Percentiles rank a stretch among this genome's conserved stretches.
phyloP scores from a whole-genome alignment of 2,329 filamentous ascomycete genomes.

The Polychaeton citri region DNA sequence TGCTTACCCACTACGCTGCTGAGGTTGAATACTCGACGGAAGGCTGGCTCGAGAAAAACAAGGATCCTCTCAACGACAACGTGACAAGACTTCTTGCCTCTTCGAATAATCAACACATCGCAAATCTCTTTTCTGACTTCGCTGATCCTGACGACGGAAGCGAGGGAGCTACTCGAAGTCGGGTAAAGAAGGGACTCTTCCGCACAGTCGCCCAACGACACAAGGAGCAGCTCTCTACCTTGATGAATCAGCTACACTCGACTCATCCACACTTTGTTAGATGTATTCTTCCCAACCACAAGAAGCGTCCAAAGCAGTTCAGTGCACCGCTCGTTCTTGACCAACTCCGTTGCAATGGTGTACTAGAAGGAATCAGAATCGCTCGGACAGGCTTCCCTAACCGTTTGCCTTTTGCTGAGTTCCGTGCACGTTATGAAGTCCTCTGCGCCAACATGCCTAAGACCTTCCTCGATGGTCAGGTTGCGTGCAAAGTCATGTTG shows the following conservation, averaged over 20 bases:
- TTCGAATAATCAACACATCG: constrained; percentile 73
- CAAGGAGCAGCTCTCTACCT: constrained; percentile 92
- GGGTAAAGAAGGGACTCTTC: constrained; percentile 95
- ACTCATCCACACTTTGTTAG: constrained; percentile 98
- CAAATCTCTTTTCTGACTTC: constrained; percentile 76
- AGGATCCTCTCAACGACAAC: constrained; percentile 95
- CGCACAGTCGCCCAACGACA: constrained; percentile 91
- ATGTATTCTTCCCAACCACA: constrained; percentile 95
- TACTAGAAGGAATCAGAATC: constrained; percentile 95
- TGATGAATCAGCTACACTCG: constrained; percentile 88
- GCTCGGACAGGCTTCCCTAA: constrained; percentile 96
- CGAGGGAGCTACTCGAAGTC: constrained; percentile 50
- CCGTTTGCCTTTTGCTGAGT: constrained; percentile 79
- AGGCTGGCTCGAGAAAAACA: constrained; percentile 97
- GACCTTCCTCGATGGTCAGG: constrained; percentile 82
- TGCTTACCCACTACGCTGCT: constrained; percentile 92
- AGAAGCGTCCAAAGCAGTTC: constrained; percentile 89
- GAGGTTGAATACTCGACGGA: constrained; percentile 95
- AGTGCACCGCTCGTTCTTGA: constrained; percentile 86
- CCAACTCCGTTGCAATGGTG: constrained; percentile 96
- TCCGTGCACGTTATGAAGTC: constrained; percentile 90
- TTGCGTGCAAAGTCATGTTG: constrained; percentile 71
- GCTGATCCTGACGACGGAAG: constrained; percentile 64
- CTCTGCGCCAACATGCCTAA: constrained; percentile 79
- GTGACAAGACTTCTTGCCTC: constrained; percentile 74